Base-by-base conservation (phyloP, 306 rosid species). In the Lathyrus sativus region DNA sequence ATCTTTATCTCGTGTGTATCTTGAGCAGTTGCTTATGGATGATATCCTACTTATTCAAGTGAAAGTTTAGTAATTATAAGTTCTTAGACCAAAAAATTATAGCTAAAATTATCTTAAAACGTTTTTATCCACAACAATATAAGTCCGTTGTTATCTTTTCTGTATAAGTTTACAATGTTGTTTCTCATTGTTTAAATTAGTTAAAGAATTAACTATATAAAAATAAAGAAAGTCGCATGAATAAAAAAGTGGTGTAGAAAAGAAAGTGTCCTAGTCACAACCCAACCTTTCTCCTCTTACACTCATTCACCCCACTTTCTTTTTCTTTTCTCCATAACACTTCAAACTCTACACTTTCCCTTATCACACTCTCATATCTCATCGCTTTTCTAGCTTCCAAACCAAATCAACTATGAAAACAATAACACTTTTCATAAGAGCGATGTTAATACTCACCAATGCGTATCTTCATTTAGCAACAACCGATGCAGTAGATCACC, bases 271-370 rank as follows among this genome's bases (percentile, higher is more conserved):
- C 41, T 12, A 56, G 41, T 56, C 39, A 56, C 17, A 11, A 6
- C 19, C 19, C 38, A 56, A 28, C 41, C 65, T 54, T 68, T 41
- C 41, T n/a, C 63, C 18, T 5, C 12, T 19, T 38, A 11, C 66
- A 70, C 67, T 31, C 61, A 59, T 15, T 22, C 72, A 67, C 35
- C 58, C 62, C 55, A n/a, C n/a, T 64, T 39, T 67, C 8, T 39
- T 17, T 50, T 46, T 2, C 61, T 9, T 18, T 5, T 60, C 17
- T 28, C 18, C 55, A 9, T 14, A 19, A 19, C 54, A 22, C 11
- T 19, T 18, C 56, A 50, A 50, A 50, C 56, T 8, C 57, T 3
- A 43, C 70, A 65, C 70, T 64, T 64, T 63, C 39, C 13, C 56
- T 45, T 64, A 10, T 6, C 11, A 8, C 11, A 7, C 53, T 22